Conservation (phyloP, 148 eudicot genomes). For the Rhododendron henanense region DNA sequence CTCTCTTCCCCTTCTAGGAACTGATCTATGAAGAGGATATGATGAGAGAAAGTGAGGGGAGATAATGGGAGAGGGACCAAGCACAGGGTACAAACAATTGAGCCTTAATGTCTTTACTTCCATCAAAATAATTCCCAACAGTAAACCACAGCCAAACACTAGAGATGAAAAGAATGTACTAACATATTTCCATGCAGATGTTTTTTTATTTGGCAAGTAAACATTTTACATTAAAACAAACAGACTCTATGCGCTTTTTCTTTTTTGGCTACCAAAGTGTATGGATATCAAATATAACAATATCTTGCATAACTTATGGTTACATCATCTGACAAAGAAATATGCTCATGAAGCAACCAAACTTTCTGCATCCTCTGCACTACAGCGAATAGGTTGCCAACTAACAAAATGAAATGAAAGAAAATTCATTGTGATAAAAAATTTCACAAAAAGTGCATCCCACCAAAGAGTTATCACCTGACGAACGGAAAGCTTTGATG, state of each 20-base stretch:
- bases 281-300: neutral
- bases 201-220: neutral
- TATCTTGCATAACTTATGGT: neutral
- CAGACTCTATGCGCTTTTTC: neutral
- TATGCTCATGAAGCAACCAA: neutral
- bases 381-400: neutral
- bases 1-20: neutral
- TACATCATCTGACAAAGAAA: neutral
- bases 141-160: neutral
- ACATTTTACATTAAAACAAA: neutral
- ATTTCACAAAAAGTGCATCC: neutral
- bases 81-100: neutral
- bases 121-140: neutral
- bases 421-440: neutral
- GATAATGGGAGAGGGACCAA: neutral
- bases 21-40: neutral
- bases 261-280: neutral
- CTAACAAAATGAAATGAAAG: neutral
- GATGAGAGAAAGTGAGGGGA: neutral
- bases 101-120: neutral
- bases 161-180: neutral
- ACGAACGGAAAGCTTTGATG: constrained; percentile 78
- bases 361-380: neutral
- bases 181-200: neutral
- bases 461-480: constrained; percentile 45